Evolutionary conservation across 169 alveolate genomes (phyloP).

Genomic region (Plasmodium gallinaceum): DNA sequence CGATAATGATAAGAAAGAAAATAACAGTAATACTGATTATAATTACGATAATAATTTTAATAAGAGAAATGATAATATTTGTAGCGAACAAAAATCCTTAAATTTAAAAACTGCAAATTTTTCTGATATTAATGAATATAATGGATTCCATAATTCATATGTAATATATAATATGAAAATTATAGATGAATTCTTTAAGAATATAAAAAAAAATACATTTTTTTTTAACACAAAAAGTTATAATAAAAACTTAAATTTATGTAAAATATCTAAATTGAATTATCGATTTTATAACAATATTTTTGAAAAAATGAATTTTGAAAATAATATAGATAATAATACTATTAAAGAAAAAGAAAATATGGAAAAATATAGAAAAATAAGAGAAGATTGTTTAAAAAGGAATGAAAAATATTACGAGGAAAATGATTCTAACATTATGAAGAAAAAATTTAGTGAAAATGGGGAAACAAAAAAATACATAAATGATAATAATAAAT

Average conservation of each 20-base stretch:
- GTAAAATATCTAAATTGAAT: slow-evolving; percentile 1
- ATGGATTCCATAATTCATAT: slow-evolving; percentile 1
- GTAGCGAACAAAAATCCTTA: too few species aligned
- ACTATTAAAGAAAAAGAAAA: background rate
- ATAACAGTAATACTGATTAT: background rate
- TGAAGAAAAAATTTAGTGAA: background rate
- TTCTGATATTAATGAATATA: background rate
- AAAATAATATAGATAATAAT: background rate
- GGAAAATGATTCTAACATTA: background rate
- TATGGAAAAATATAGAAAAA: background rate
- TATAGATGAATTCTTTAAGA: slow-evolving; percentile 20
- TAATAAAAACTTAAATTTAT: slow-evolving; percentile 17
- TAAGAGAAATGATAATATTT: background rate
- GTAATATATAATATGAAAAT: background rate
- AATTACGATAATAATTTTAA: background rate
- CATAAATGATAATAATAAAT: background rate
- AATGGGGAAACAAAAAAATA: background rate
- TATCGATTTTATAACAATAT: background rate
- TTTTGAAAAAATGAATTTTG: background rate
- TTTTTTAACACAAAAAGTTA: background rate
- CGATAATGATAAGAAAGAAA: background rate
- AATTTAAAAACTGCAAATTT: background rate
- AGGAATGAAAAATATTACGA: background rate
- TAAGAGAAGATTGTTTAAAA: background rate
- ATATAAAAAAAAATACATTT: background rate